A percentile compares a stretch with the other conserved stretches of the same genome.
phyloP scores from a whole-genome alignment of 805 yeast genomes.

The Lipomyces yamanashiensis region DNA sequence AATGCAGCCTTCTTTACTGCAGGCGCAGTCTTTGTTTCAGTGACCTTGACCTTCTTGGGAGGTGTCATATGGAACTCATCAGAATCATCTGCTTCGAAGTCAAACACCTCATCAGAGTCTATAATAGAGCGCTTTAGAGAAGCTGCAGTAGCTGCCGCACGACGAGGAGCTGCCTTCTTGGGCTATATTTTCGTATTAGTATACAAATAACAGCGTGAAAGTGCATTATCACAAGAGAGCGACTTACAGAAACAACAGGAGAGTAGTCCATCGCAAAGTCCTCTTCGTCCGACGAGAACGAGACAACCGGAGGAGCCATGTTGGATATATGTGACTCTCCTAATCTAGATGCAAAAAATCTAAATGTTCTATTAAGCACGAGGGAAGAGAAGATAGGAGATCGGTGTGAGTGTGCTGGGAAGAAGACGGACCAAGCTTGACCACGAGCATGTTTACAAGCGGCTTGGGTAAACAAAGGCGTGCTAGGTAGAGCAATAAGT shows the following conservation, averaged over 20 bases:
- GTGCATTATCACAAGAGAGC: neutral
- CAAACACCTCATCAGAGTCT: conserved; percentile 29
- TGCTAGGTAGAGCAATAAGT: neutral
- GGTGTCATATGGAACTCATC: conserved; percentile 26
- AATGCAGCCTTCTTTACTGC: conserved; percentile 16
- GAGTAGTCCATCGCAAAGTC: conserved; percentile 22
- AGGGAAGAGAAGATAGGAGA: neutral
- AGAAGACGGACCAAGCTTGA: neutral
- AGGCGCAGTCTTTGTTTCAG: conserved; percentile 19
- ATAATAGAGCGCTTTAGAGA: conserved; percentile 30
- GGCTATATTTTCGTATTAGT: conserved; percentile 3
- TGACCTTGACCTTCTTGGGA: conserved; percentile 21
- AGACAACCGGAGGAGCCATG: conserved; percentile 21
- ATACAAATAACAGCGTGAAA: neutral
- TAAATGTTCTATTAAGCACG: neutral
- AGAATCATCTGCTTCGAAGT: conserved; percentile 23
- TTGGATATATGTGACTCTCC: neutral
- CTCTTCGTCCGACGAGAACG: conserved; percentile 31
- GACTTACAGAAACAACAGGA: conserved; percentile 17
- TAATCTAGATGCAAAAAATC: neutral
- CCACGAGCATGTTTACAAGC: conserved; percentile 11
- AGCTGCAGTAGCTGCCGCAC: conserved; percentile 32
- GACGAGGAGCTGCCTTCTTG: conserved; percentile 25
- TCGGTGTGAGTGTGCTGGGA: neutral
- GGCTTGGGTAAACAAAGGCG: conserved; percentile 10